A percentile compares a stretch with the other conserved stretches of the same genome.
Conservation (phyloP, 352 stramenopile species). For the Phytophthora fragariae region DNA sequence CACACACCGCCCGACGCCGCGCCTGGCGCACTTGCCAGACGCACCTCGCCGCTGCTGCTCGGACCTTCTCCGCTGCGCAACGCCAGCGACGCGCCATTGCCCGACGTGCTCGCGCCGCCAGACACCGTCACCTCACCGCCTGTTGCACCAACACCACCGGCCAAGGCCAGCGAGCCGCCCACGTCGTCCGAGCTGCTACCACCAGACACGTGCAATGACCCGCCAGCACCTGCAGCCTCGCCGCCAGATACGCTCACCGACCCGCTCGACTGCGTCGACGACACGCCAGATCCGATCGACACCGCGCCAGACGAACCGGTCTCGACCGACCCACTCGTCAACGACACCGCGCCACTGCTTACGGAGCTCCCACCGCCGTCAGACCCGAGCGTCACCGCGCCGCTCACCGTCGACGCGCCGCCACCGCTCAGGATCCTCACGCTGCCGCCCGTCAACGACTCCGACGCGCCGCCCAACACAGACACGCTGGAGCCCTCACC, state of each 20-base stretch:
- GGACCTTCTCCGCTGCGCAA: conserved; percentile 32
- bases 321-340: conserved; percentile 25
- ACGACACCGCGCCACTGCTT: conserved; percentile 23
- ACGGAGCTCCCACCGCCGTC: conserved; percentile 1
- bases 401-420: conserved; percentile 18
- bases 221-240: conserved; percentile 18
- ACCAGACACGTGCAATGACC: conserved; percentile 1
- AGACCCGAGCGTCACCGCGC: conserved; percentile 26
- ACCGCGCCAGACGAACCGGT: conserved; percentile 30
- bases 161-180: conserved; percentile 22
- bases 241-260: conserved; percentile 29
- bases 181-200: not conserved
- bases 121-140: conserved; percentile 26
- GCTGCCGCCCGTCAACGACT: conserved; percentile 30
- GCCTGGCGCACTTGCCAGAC: conserved; percentile 24
- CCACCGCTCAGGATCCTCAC: conserved; percentile 31
- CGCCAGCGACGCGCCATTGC: conserved; percentile 18
- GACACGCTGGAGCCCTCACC: conserved; percentile 34
- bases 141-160: conserved; percentile 23
- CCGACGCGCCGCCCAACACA: conserved; percentile 29
- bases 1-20: conserved; percentile 22
- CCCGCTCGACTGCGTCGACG: conserved; percentile 25
- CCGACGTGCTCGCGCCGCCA: conserved; percentile 21
- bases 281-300: conserved; percentile 26
- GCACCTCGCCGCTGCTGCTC: conserved; percentile 26